These are phyloP conservation scores for Hericium rajendrae DNA, from an alignment of 768 basidiomycete species.

Conservation along the genomic window DNA sequence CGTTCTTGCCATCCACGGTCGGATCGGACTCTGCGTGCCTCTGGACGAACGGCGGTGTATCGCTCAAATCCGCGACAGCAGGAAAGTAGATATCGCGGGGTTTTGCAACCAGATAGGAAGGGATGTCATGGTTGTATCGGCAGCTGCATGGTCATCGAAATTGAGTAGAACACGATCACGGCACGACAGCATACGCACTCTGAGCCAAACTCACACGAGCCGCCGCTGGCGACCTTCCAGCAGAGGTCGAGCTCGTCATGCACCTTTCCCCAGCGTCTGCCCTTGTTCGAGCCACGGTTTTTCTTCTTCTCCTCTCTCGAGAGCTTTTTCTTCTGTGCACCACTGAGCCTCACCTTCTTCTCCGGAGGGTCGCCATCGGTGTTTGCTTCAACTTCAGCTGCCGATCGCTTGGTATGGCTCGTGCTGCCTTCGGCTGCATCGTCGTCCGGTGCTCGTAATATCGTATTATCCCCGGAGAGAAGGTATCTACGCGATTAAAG, in stretches of 20 bases:
- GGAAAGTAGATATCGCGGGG: conserved; percentile 62
- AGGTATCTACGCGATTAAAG: conserved; percentile 24
- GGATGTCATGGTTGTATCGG: conserved; percentile 70
- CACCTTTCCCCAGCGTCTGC: conserved; percentile 65
- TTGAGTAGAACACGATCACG: neutral
- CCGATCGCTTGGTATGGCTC: conserved; percentile 19
- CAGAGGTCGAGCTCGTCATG: conserved; percentile 79
- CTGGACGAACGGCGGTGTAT: conserved; percentile 42
- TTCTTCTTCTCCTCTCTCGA: conserved; percentile 66
- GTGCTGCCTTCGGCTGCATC: conserved; percentile 57
- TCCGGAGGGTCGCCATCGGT: conserved; percentile 14
- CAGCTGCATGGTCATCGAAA: conserved; percentile 37
- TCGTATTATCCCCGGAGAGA: conserved; percentile 18
- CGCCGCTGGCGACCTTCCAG: conserved; percentile 65
- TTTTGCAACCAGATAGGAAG: conserved; percentile 68
- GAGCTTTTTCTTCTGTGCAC: conserved; percentile 32
- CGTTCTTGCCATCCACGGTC: conserved; percentile 19
- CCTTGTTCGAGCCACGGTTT: conserved; percentile 75
- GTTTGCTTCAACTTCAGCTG: conserved; percentile 8
- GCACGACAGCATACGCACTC: conserved; percentile 33
- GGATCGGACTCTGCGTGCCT: conserved; percentile 19
- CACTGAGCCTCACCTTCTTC: conserved; percentile 21
- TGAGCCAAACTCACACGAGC: conserved; percentile 59
- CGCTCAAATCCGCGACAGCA: conserved; percentile 30
- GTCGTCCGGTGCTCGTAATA: conserved; percentile 32